phyloP scores from a whole-genome alignment of 1,139 yeast species.

The Suzukiozyma palmioleophila region DNA sequence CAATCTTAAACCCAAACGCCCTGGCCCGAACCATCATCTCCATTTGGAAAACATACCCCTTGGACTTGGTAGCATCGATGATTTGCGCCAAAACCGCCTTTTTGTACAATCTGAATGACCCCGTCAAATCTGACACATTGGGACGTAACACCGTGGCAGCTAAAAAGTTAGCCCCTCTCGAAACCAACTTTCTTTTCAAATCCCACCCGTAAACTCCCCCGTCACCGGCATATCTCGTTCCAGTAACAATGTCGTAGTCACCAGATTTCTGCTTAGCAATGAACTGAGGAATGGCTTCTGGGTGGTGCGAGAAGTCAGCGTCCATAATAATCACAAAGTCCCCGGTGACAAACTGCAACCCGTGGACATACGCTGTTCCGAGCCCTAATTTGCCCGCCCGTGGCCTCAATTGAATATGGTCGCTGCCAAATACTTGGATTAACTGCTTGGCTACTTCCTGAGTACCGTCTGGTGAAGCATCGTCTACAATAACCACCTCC shows the following conservation, averaged over 20 bases:
- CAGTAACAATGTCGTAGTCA: conserved; percentile 76
- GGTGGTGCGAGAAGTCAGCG: conserved; percentile 82
- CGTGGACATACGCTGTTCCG: conserved; percentile 82
- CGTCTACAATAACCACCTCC: conserved; percentile 80
- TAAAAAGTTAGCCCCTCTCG: conserved; percentile 78
- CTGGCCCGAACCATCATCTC: conserved; percentile 87
- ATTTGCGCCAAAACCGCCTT: conserved; percentile 64
- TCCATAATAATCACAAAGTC: conserved; percentile 80
- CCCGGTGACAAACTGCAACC: conserved; percentile 68
- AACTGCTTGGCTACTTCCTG: conserved; percentile 69
- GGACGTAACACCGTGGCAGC: conserved; percentile 74
- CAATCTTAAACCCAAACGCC: conserved; percentile 64
- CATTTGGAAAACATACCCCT: conserved; percentile 87
- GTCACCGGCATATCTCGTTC: conserved; percentile 76
- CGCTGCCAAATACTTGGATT: conserved; percentile 56
- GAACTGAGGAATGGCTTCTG: conserved; percentile 75
- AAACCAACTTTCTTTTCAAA: conserved; percentile 71
- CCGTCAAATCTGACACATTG: conserved; percentile 71
- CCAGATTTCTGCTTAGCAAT: conserved; percentile 63
- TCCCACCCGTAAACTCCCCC: conserved; percentile 91
- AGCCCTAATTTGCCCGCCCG: conserved; percentile 78
- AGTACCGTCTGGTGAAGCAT: conserved; percentile 80
- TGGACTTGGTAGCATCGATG: conserved; percentile 66
- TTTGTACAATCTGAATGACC: conserved; percentile 74
- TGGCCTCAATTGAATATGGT: conserved; percentile 64